These are phyloP conservation scores for Clarireedia monteithiana DNA, from an alignment of 2,329 filamentous ascomycete species.

Conservation along the genomic window DNA sequence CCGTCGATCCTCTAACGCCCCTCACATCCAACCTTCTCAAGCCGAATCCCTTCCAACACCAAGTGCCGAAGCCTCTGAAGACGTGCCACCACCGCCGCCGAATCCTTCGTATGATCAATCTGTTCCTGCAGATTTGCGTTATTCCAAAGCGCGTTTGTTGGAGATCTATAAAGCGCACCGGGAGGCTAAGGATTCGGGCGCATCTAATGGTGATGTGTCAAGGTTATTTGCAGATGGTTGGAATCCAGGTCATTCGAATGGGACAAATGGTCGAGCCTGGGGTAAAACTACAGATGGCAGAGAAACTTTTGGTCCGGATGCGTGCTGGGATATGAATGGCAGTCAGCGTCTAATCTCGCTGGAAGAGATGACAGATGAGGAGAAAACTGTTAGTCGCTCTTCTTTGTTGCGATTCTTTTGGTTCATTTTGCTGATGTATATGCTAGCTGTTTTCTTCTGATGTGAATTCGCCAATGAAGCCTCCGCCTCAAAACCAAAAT, in stretches of 20 bases:
- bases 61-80: slow-evolving; percentile 17
- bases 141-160: slow-evolving; percentile 52
- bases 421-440: slow-evolving; percentile 17
- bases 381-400: slow-evolving; percentile 46
- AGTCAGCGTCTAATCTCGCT: slow-evolving; percentile 64
- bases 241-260: slow-evolving; percentile 68
- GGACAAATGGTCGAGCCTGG: slow-evolving; percentile 56
- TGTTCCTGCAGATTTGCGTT: slow-evolving; percentile 24
- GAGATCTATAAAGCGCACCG: slow-evolving; percentile 58
- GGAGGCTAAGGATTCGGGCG: slow-evolving; percentile 31
- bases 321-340: slow-evolving; percentile 80
- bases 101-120: slow-evolving; percentile 36
- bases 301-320: slow-evolving; percentile 73
- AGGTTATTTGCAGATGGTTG: slow-evolving; percentile 67
- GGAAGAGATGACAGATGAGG: slow-evolving; percentile 57
- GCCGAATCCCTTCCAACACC: slow-evolving; percentile 18
- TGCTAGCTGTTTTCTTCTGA: slow-evolving; percentile 70
- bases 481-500: slow-evolving; percentile 57
- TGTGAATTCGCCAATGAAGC: slow-evolving; percentile 91
- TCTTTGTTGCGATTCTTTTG: slow-evolving; percentile 7
- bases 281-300: slow-evolving; percentile 70
- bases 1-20: slow-evolving; percentile 54
- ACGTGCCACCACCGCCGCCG: slow-evolving; percentile 24
- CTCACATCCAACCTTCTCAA: slow-evolving; percentile 30
- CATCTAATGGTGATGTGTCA: slow-evolving; percentile 51